Percentiles rank a stretch among this genome's conserved stretches.
phyloP scores from a whole-genome alignment of 768 basidiomycete genomes.

The Russula brevipes region DNA sequence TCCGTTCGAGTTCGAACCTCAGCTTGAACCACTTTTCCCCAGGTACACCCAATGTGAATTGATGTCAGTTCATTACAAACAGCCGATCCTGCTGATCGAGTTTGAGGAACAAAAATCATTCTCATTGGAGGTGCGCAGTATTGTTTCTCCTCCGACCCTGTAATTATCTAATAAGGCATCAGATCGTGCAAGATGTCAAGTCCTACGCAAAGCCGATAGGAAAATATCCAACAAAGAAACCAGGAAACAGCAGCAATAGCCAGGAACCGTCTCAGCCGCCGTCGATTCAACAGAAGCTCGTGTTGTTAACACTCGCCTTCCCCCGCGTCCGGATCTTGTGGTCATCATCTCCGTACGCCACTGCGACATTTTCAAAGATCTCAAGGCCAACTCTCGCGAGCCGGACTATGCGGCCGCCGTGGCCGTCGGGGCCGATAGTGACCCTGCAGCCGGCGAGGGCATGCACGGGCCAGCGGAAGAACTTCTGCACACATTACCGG shows the following conservation, averaged over 20 bases:
- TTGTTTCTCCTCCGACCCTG: neutral
- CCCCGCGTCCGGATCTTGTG: slow-evolving; percentile 92
- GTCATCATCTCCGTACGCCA: slow-evolving; percentile 94
- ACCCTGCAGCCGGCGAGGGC: slow-evolving; percentile 58
- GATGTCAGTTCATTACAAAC: slow-evolving; percentile 95
- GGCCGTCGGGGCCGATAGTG: slow-evolving; percentile 74
- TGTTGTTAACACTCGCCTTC: slow-evolving; percentile 82
- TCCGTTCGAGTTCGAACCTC: slow-evolving; percentile 21
- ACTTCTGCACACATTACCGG: slow-evolving; percentile 74
- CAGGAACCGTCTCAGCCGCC: slow-evolving; percentile 39
- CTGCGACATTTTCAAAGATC: slow-evolving; percentile 90
- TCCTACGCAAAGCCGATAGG: slow-evolving; percentile 55
- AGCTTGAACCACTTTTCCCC: neutral
- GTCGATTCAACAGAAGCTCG: slow-evolving; percentile 85
- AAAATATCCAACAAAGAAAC: slow-evolving; percentile 56
- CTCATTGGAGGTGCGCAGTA: slow-evolving; percentile 64
- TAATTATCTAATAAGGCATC: neutral
- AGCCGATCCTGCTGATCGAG: slow-evolving; percentile 88
- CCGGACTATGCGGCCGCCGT: slow-evolving; percentile 77
- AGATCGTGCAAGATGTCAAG: slow-evolving; percentile 65
- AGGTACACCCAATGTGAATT: slow-evolving; percentile 97
- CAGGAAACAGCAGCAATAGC: slow-evolving; percentile 28
- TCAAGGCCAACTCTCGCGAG: slow-evolving; percentile 74
- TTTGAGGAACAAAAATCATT: slow-evolving; percentile 98
- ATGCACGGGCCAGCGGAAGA: slow-evolving; percentile 78